Conservation (phyloP, 1,284 basidiomycete genomes). For the Xerocomus minutiporus region DNA sequence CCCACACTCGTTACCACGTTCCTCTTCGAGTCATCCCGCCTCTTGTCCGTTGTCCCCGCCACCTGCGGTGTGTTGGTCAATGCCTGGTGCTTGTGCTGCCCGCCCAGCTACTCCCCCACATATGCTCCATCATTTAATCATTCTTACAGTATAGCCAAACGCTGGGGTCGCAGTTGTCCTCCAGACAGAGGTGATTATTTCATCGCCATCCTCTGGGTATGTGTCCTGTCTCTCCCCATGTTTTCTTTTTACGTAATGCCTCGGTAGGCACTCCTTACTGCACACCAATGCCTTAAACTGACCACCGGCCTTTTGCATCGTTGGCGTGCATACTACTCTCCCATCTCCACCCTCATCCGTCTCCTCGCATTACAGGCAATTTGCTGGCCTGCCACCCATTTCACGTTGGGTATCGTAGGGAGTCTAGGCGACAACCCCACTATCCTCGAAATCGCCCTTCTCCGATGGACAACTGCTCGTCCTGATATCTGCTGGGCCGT, state of each 20-base stretch:
- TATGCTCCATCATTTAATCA: conserved; percentile 11
- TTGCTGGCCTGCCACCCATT: conserved; percentile 83
- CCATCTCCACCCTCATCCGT: conserved; percentile 75
- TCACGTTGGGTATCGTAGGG: conserved; percentile 67
- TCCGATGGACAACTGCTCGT: conserved; percentile 38
- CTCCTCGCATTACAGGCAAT: conserved; percentile 81
- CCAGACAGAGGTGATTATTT: conserved; percentile 57
- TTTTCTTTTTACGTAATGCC: neutral
- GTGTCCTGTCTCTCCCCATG: conserved; percentile 15
- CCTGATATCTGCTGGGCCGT: conserved; percentile 77
- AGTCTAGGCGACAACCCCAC: conserved; percentile 15
- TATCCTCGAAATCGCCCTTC: conserved; percentile 25
- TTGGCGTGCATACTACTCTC: conserved; percentile 80
- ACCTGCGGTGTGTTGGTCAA: conserved; percentile 61
- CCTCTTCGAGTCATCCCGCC: conserved; percentile 49
- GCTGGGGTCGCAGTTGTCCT: conserved; percentile 21
- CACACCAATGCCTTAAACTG: conserved; percentile 73
- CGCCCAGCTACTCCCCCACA: conserved; percentile 32
- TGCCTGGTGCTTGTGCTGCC: conserved; percentile 45
- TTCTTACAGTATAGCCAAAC: neutral
- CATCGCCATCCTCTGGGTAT: conserved; percentile 65
- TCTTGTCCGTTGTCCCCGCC: conserved; percentile 70
- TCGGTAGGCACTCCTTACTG: conserved; percentile 66
- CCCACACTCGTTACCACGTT: conserved; percentile 37
- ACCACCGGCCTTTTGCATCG: conserved; percentile 77